Conservation (phyloP, 306 rosid genomes). For the Cicer cuneatum region DNA sequence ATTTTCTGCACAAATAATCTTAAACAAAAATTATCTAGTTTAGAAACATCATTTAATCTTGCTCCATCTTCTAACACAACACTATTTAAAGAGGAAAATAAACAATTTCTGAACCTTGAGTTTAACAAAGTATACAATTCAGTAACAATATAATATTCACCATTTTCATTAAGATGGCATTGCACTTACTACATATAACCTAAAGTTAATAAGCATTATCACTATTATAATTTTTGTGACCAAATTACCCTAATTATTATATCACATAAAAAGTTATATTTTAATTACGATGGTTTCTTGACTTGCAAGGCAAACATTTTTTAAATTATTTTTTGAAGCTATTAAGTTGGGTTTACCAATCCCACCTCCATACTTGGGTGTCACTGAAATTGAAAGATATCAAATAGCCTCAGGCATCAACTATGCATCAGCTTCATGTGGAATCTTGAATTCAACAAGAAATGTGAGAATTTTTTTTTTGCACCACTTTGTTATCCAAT, state of each 20-base stretch:
- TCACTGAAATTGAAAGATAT: not conserved
- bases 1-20: no score
- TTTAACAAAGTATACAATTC: no score
- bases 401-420: conserved; percentile 11
- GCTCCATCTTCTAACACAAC: not conserved
- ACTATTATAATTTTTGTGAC: no score
- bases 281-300: not conserved
- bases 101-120: no score
- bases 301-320: not conserved
- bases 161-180: no score
- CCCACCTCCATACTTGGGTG: conserved; percentile 27
- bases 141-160: no score
- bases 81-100: not conserved
- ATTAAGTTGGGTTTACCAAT: conserved; percentile 22
- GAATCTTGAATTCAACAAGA: conserved; percentile 28
- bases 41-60: no score
- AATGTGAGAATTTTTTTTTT: not conserved
- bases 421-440: conserved; percentile 21
- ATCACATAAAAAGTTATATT: no score
- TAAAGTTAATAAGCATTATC: no score
- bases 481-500: not conserved
- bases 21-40: no score
- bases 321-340: not conserved
- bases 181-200: no score
- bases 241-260: no score